Conservation (phyloP, 768 basidiomycete species). For the Pisolithus albus region DNA sequence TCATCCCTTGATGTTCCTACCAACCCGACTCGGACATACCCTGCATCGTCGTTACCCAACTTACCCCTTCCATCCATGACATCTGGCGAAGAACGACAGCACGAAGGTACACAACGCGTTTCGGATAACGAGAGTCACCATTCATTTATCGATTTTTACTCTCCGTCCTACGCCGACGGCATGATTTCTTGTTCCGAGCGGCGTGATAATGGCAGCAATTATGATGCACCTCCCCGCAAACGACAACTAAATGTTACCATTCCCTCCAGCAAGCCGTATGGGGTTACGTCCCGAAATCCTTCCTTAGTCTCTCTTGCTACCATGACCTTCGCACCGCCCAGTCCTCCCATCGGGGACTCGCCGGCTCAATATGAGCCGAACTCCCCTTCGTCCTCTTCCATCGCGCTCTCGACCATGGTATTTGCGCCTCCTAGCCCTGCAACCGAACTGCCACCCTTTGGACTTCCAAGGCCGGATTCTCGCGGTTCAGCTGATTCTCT, state of each 20-base stretch:
- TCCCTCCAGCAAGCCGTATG: conserved; percentile 14
- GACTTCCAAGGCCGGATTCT: conserved; percentile 13
- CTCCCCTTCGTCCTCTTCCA: conserved; percentile 10
- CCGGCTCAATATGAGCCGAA: conserved; percentile 5
- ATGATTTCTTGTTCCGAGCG: conserved; percentile 2
- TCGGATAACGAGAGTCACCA: conserved; percentile 29
- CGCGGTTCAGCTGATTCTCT: conserved; percentile 23
- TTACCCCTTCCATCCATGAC: conserved; percentile 20
- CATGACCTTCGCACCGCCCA: conserved; percentile 27
- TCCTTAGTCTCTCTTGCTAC: conserved; percentile 24
- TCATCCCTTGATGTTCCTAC: conserved; percentile 27
- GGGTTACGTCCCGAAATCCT: conserved; percentile 7
- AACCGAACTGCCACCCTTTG: conserved; percentile 5
- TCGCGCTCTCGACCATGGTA: conserved; percentile 21
- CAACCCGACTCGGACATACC: conserved; percentile 39
- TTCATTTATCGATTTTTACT: conserved; percentile 44
- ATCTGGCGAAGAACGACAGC: conserved; percentile 10
- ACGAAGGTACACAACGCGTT: conserved; percentile 12
- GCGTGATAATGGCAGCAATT: neutral
- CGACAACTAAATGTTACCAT: conserved; percentile 12
- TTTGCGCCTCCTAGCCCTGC: conserved; percentile 25
- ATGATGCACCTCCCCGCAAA: conserved; percentile 2
- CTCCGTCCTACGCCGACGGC: conserved; percentile 20
- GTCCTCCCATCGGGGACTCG: conserved; percentile 13
- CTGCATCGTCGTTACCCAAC: conserved; percentile 25